Conservation (phyloP, 768 basidiomycete species). For the Tubosaeta brunneosetosa region DNA sequence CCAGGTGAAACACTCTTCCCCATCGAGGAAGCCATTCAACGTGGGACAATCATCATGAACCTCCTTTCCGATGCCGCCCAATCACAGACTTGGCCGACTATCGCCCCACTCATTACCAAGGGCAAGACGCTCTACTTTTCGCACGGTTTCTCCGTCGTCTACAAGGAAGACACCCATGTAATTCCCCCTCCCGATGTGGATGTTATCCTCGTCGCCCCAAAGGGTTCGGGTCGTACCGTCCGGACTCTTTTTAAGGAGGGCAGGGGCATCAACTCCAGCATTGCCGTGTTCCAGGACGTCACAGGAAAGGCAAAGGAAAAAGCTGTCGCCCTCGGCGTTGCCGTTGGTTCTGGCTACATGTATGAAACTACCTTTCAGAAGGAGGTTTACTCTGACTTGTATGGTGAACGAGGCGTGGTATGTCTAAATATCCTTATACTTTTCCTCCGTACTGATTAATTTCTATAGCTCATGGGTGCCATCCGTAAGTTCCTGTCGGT, state of each 20-base stretch:
- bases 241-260: constrained; percentile 99
- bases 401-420: constrained; percentile 99
- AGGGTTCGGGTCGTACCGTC: constrained; percentile 98
- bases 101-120: constrained; percentile 96
- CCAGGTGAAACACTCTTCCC: constrained; percentile 97
- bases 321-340: constrained; percentile 92
- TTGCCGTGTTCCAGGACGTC: constrained; percentile 97
- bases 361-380: constrained; percentile 99
- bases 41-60: constrained; percentile 99
- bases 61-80: constrained; percentile 99
- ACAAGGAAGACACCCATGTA: constrained; percentile 95
- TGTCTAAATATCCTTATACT: constrained; percentile 32
- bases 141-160: constrained; percentile 98
- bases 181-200: constrained; percentile 90
- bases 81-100: constrained; percentile 85
- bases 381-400: constrained; percentile 99
- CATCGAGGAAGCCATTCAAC: constrained; percentile 94
- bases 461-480: constrained; percentile 83
- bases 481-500: constrained; percentile 60
- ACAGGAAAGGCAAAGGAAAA: constrained; percentile 98
- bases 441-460: constrained; percentile 5
- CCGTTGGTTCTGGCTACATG: constrained; percentile 92
- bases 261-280: constrained; percentile 92
- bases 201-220: constrained; percentile 98
- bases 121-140: constrained; percentile 99